These are phyloP conservation scores for Cladosporium cucumerinum DNA, from an alignment of 2,329 filamentous ascomycete genomes.

Conservation along the genomic window DNA sequence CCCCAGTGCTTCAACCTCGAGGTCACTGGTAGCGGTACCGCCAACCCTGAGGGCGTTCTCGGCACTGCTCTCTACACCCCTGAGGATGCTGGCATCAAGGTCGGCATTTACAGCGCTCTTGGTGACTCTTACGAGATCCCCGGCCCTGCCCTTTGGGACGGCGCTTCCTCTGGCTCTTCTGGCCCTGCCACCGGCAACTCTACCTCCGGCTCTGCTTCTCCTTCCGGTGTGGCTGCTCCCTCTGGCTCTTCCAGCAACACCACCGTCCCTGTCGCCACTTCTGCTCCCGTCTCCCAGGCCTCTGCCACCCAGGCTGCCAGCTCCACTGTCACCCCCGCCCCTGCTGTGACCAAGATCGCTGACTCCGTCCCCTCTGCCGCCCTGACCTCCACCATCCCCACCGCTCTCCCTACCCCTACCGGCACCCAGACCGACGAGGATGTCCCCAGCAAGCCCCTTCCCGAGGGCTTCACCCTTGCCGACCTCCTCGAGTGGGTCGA, in stretches of 20 bases:
- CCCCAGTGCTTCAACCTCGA: conserved; percentile 57
- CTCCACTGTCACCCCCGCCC: conserved; percentile 17
- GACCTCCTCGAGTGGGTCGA: conserved; percentile 22
- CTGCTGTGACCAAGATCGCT: conserved; percentile 21
- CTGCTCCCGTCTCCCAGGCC: background rate
- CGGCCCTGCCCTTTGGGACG: conserved; percentile 14
- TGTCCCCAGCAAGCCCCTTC: conserved; percentile 25
- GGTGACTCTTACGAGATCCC: conserved; percentile 13
- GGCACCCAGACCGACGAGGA: conserved; percentile 13
- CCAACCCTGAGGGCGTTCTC: conserved; percentile 44
- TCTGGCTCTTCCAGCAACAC: background rate
- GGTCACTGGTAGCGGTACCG: conserved; percentile 55
- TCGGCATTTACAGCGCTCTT: conserved; percentile 10
- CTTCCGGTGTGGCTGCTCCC: background rate
- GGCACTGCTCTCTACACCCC: conserved; percentile 55
- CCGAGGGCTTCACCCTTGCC: conserved; percentile 27
- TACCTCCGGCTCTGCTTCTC: background rate
- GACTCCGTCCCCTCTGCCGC: conserved; percentile 17
- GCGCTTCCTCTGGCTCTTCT: conserved; percentile 10
- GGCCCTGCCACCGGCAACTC: background rate
- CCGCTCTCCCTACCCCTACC: conserved; percentile 1
- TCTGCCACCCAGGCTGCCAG: background rate
- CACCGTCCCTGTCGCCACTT: background rate
- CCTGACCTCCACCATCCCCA: conserved; percentile 7
- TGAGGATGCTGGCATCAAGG: conserved; percentile 11